Evolutionary conservation across 2,329 filamentous ascomycete species (phyloP), one percentile per base, ranked within the genome.

Genomic region (Stagonosporopsis vannaccii): DNA sequence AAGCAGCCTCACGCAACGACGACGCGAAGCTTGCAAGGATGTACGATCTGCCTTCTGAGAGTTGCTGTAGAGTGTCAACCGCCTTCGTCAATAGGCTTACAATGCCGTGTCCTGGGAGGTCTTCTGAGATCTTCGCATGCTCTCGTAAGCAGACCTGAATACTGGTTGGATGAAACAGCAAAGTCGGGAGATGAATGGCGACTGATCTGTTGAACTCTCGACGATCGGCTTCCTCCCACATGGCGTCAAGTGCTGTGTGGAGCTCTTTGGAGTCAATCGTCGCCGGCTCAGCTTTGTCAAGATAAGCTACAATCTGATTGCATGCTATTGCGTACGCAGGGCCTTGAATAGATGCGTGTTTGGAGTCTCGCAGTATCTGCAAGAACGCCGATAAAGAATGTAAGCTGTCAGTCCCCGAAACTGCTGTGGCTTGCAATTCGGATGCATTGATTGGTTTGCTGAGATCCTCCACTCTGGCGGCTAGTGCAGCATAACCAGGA

Each of bases 171-270:
- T 80, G 73, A 20, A 80, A 73, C 12, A 79, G 63, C 1, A 80
- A 40, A 4, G 58, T 48, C 3, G 79, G 75, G 8, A 81, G 35
- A 15, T 70, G 64, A 40, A 78, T 59, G 5, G 78, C 68, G 1
- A 78, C 70, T 2, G 66, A 66, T 56, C 79, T 76, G 12, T 76
- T 75, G 58, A 79, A 81, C 37, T 82, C 80, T 46, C 81, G 75
- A 44, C 77, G 77, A 54, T 81, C 80, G 2, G 80, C 66, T 56
- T 82, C 80, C 28, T 76, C 76, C 79, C 79, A 82, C n/a, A 82
- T 67, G 2, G 73, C 72, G 35, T 75, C 65, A 19, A 77, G 42
- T 0, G 68, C 46, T 20, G 51, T 33, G 36, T 65, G 60, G 3
- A 76, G 48, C 4, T 71, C 65, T 2, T 56, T 19, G 1, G 58